Base-by-base conservation (phyloP, 257 asterid species). In the Catharanthus roseus region DNA sequence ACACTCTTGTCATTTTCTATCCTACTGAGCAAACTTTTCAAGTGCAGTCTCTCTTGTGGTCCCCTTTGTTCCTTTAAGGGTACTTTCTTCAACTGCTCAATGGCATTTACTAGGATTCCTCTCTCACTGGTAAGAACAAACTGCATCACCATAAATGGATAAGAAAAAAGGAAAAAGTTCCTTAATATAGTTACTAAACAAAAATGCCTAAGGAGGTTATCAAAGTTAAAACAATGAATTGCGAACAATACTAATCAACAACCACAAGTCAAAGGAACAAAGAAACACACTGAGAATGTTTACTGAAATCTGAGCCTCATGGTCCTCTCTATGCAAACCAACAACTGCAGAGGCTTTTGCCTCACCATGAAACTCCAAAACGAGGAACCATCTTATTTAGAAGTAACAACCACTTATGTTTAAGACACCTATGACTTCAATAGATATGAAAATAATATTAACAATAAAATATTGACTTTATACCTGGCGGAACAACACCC, bases 401-500 rank as follows among this genome's bases (percentile, higher is more conserved):
- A 50, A 62, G 13, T 11, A 45, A 61, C 38, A 69, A 65, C 23
- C 50, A 49, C 26, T 62, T 18, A 11, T 10, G 3, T 34, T 10
- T 19, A 34, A 29, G 24, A 62, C 34, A 62, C 13, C 0, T 31
- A 9, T 28, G 33, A 58, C 47, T 31, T 33, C 67, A 62, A 34
- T 11, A 62, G 18, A 19, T 19, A 11, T 8, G 29, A 61, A 61
- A 0, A 60, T 16, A 4, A 29, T 29, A 33, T 29, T 8, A 36
- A 12, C 8, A 31, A 60, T 6, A 4, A 57, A 62, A 62, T 34
- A 24, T 62, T 34, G 67, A 34, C 26, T 70, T 38, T 53, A 69
- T 86, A 91, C 99, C 97, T 93, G 97, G 60, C 95, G 96, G 80
- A 89, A 93, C 72, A 91, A 74, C 77, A 89, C 96, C 97, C 99